Evolutionary conservation across 306 rosid species (phyloP), one percentile per base, ranked within the genome.

Genomic region (Biancaea sappan): DNA sequence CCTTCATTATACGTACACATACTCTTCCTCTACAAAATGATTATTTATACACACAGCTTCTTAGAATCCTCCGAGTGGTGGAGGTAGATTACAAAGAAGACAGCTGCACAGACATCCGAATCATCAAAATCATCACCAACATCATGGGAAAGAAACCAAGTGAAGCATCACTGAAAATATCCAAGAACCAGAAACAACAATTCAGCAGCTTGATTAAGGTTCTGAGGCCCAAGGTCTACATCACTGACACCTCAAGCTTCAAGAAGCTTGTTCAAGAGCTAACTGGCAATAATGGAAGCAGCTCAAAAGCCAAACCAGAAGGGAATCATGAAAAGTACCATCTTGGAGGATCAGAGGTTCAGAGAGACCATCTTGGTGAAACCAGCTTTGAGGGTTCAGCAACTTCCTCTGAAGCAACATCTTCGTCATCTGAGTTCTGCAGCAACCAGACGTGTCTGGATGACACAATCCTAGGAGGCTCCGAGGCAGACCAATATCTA

Each of bases 1-100:
- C 43, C 43, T 8, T 34, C 38, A 6, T 37, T n/a, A 8, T 37
- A 37, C 7, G 8, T 15, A 60, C 66, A 13, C 69, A 56, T 47
- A 24, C 66, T 61, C 68, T 73, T 84, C 14, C 80, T 19, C 77
- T 66, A 43, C 57, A 73, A 19, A 60, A 26, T 41, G 47, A 80
- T 60, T 75, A 85, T 82, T 75, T 83, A 83, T 66, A 72, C 80
- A 72, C 71, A 72, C 44, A 64, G 56, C 73, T 78, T 73, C 81
- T 79, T 67, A 38, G 90, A 78, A 77, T 78, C 85, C 88, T 86
- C 91, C 81, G 73, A 77, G 68, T 69, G 64, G 59, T 78, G 29
- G 94, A 83, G 78, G 94, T 3, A 29, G 7, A 80, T 82, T 75
- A 83, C 90, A 29, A 89, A 74, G 88, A 1, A 65, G 77, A 81